Evolutionary conservation across 805 yeast genomes (phyloP).

Genomic region (Pichia occidentalis): DNA sequence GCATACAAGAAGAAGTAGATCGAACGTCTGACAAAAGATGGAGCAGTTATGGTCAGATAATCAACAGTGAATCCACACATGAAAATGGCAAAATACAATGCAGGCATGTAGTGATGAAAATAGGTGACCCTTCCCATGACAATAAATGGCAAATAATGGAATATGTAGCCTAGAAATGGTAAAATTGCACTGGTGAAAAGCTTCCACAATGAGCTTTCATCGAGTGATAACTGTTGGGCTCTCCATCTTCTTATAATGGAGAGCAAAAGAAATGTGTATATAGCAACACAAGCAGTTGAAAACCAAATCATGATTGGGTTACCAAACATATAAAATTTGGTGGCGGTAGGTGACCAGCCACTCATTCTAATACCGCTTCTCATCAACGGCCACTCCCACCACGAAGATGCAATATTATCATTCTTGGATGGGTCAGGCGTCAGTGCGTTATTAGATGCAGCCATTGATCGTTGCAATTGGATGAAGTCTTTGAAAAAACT

Average conservation of each 20-base stretch:
- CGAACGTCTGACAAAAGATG: constrained; percentile 20
- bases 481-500: constrained; percentile 63
- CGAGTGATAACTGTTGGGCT: constrained; percentile 50
- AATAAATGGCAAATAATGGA: constrained; percentile 69
- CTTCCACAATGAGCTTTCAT: constrained; percentile 18
- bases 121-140: constrained; percentile 84
- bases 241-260: constrained; percentile 38
- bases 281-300: constrained; percentile 43
- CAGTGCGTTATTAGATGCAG: constrained; percentile 77
- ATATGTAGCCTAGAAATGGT: constrained; percentile 78
- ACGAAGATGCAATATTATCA: constrained; percentile 64
- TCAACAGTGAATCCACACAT: constrained; percentile 51
- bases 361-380: constrained; percentile 70
- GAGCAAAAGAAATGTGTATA: constrained; percentile 28
- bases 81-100: constrained; percentile 67
- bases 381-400: constrained; percentile 83
- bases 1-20: constrained; percentile 38
- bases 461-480: constrained; percentile 70
- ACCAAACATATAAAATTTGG: constrained; percentile 61
- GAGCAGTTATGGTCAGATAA: constrained; percentile 31
- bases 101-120: constrained; percentile 82
- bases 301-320: constrained; percentile 62
- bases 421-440: constrained; percentile 67
- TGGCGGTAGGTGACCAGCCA: constrained; percentile 52
- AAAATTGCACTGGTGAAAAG: constrained; percentile 58